Evolutionary conservation across 306 rosid genomes (phyloP).

Genomic region (Trichosanthes truncata): DNA sequence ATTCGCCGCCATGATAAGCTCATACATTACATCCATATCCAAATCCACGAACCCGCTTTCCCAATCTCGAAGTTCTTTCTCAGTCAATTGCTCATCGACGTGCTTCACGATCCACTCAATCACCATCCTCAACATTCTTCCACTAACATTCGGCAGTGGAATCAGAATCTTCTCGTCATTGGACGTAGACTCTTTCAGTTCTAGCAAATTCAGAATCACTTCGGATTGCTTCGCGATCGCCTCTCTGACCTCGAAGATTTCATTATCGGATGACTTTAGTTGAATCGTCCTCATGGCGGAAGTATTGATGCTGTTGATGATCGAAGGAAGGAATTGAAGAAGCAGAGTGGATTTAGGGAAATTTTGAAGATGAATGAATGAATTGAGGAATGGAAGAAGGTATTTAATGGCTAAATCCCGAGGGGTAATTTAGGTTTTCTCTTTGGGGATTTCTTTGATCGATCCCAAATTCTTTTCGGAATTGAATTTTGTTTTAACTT

Average conservation of each 20-base stretch:
- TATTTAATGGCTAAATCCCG: background rate
- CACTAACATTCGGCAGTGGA: background rate
- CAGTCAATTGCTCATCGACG: background rate
- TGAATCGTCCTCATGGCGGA: background rate
- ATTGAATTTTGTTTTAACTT: no score
- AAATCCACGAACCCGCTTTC: background rate
- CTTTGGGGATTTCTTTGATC: no score
- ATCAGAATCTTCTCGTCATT: background rate
- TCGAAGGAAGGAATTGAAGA: background rate
- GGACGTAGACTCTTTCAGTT: background rate
- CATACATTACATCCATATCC: background rate
- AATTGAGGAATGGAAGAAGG: no score
- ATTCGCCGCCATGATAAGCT: conserved; percentile 5
- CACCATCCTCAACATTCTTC: background rate
- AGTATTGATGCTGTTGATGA: no score
- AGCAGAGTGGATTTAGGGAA: background rate
- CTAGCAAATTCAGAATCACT: background rate
- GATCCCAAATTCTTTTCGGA: background rate
- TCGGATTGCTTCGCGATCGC: background rate
- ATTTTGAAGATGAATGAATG: background rate
- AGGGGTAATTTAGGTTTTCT: background rate
- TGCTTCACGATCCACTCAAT: background rate
- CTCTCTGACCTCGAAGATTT: background rate
- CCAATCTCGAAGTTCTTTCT: background rate
- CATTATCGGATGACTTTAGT: background rate